Evolutionary conservation across 2,329 filamentous ascomycete genomes (phyloP).

Genomic region (Annulohypoxylon truncatum): DNA sequence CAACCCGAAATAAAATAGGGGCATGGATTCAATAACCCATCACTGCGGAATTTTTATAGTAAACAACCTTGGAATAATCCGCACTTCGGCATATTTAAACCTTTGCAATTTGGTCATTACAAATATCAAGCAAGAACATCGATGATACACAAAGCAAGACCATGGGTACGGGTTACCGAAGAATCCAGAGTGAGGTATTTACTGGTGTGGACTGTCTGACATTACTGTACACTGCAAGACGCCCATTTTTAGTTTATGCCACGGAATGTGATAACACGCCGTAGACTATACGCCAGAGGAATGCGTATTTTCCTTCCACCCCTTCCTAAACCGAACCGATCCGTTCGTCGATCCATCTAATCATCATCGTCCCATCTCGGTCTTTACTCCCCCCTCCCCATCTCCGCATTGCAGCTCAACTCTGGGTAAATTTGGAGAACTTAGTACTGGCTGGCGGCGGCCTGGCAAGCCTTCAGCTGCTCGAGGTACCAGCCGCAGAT

Average conservation of each 20-base stretch:
- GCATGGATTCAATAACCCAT: background rate
- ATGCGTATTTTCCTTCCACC: background rate
- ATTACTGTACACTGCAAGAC: slow-evolving; percentile 16
- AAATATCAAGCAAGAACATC: background rate
- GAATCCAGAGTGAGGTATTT: slow-evolving; percentile 22
- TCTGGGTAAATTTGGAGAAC: slow-evolving; percentile 21
- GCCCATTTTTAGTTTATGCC: background rate
- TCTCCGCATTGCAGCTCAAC: no score
- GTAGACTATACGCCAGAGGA: background rate
- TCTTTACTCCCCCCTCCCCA: background rate
- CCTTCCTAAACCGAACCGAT: background rate
- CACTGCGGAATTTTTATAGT: background rate
- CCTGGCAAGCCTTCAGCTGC: slow-evolving; percentile 92
- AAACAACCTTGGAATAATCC: background rate
- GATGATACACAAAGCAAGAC: background rate
- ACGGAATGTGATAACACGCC: slow-evolving; percentile 1
- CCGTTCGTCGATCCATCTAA: background rate
- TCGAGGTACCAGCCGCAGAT: slow-evolving; percentile 99
- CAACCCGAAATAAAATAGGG: no score
- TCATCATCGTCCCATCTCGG: background rate
- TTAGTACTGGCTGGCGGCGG: slow-evolving; percentile 80
- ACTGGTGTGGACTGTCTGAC: slow-evolving; percentile 15
- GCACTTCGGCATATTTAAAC: background rate
- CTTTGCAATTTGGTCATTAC: background rate
- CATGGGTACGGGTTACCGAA: background rate